Evolutionary conservation across 495 filamentous ascomycete species (phyloP), one percentile per base, ranked within the genome.

Genomic region (Physcia stellaris): DNA sequence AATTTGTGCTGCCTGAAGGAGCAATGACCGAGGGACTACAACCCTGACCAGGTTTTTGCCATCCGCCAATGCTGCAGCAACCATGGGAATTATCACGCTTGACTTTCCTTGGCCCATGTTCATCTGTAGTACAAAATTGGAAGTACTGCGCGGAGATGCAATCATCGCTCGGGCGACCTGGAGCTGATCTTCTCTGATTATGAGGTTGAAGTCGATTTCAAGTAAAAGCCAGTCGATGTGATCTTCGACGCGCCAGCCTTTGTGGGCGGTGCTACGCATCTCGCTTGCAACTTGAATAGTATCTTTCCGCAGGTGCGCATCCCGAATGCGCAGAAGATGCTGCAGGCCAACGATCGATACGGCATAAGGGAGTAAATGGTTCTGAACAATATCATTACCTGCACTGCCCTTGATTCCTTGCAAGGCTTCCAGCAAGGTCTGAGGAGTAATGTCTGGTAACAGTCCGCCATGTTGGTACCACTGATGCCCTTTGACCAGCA

Each of bases 61-160:
- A 46, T 83, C 54, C 0, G 75, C 76, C 11, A 83, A 49, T 2
- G 58, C 55, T 0, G 62, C 61, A 4, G 76, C 67, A 10, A 77
- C 67, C 22, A 77, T 68, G 1, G 79, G 77, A 1, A 80, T 66
- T 40, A 86, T 83, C 1, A 81, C 71, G 0, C 77, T 77, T 0
- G 75, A 77, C 45, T 85, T 85, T 0, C 80, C 79, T 49, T 80
- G 68, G 0, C 80, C 80, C 79, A 84, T 84, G 47, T 81, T 82
- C 24, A 86, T 57, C 46, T 85, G 79, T 53, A 81, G 60, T 9
- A 76, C 70, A 0, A 63, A 48, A 49, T 76, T 83, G 0, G 41
- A 20, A 0, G 42, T 52, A 0, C 48, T 54, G 0, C 46, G 46
- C 0, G 49, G 48, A 0, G 79, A 76, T 1, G 27, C 22, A 7